Conservation (phyloP, 2,329 filamentous ascomycete species). For the Tolypocladium album region DNA sequence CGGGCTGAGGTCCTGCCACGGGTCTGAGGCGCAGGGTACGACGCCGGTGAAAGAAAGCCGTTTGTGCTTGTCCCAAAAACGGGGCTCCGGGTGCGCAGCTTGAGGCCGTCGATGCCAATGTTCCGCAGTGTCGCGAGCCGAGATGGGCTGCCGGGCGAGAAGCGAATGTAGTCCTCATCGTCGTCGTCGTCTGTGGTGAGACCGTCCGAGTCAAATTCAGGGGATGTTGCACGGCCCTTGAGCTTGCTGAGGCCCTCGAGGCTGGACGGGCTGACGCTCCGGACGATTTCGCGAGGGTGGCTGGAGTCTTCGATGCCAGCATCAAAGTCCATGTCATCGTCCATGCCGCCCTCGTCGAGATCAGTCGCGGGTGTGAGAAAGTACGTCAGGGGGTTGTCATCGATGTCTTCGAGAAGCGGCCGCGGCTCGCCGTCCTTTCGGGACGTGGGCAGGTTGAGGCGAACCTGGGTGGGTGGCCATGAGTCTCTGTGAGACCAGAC, state of each 20-base stretch:
- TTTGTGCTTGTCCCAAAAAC: constrained; percentile 18
- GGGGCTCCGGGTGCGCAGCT: constrained; percentile 18
- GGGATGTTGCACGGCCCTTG: constrained; percentile 20
- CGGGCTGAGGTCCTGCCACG: constrained; percentile 17
- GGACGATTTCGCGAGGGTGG: constrained; percentile 32
- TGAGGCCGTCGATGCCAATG: constrained; percentile 25
- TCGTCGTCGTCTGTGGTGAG: constrained; percentile 34
- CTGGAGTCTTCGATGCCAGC: constrained; percentile 44
- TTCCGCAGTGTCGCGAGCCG: constrained; percentile 31
- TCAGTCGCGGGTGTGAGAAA: constrained; percentile 41
- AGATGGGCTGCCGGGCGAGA: constrained; percentile 25
- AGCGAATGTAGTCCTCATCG: constrained; percentile 40
- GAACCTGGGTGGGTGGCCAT: constrained; percentile 42
- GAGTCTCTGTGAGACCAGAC: constrained; percentile 30
- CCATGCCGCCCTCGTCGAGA: constrained; percentile 26
- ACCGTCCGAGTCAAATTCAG: constrained; percentile 28
- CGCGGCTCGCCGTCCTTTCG: constrained; percentile 17
- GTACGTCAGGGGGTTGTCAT: constrained; percentile 43
- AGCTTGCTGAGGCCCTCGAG: constrained; percentile 39
- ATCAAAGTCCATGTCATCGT: constrained; percentile 41
- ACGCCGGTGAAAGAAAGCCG: constrained; percentile 8
- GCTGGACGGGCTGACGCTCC: constrained; percentile 46
- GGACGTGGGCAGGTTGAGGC: constrained; percentile 30
- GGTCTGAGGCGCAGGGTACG: constrained; percentile 16
- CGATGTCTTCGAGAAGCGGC: constrained; percentile 35